Evolutionary conservation across 192 early-diverging fungal genomes (phyloP), one percentile per base, ranked within the genome.

Genomic region (Backusella sp.): DNA sequence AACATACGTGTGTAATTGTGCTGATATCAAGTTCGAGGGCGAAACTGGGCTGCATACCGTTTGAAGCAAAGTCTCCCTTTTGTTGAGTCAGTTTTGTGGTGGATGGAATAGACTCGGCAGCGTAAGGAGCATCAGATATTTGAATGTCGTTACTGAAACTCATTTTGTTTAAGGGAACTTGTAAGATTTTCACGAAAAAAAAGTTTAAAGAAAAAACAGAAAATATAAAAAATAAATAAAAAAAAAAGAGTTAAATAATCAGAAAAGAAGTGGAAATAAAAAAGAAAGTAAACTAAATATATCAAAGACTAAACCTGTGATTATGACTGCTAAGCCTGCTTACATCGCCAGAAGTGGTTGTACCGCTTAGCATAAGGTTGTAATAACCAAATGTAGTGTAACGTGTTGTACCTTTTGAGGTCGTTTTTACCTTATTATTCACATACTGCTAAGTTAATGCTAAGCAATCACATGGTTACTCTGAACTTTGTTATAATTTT

Each of bases 1-100:
- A 6, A 73, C 72, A 39, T 75, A 83, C 79, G 49, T 83, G 79
- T 49, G 74, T 73, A 42, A 80, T 72, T 34, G 72, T 77, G 36
- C 71, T 49, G 36, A 73, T 35, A 53, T 69, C 68, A 30, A 77
- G 52, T 6, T 77, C 73, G 2, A 74, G 53, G 30, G 75, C 72
- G 46, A 74, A 77, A 15, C 72, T 69, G 28, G 76, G 75, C 36
- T 77, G 75, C 49, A 67, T 77, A 39, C 80, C 72, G n/a, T 73
- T 59, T 66, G 78, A 35, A 66, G 75, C 76, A 28, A 77, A 36
- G 21, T 75, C 23, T 26, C 72, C 72, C 37, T 53, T 44, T 23
- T 71, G 35, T 28, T 71, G 70, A 28, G 32, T 21, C 23, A 70
- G 52, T 73, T 46, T 32, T n/a, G 49, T 30, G 23, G 59, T 59